Conservation (phyloP, 768 basidiomycete genomes). For the Collybia sordida region DNA sequence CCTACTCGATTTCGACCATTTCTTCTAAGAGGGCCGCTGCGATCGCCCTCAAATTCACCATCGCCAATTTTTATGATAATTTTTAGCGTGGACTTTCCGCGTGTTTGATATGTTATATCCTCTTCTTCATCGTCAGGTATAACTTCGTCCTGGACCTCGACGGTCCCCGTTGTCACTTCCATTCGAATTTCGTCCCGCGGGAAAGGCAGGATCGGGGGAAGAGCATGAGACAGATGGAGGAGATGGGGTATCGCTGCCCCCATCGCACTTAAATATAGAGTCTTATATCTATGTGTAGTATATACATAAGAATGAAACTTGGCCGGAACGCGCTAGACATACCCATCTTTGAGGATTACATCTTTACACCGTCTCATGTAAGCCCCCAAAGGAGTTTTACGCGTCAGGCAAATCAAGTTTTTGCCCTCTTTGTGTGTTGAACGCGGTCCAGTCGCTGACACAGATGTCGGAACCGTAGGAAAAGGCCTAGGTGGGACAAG, state of each 20-base stretch:
- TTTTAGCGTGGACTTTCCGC: slow-evolving; percentile 69
- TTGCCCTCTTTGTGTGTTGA: slow-evolving; percentile 80
- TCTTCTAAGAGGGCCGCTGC: slow-evolving; percentile 21
- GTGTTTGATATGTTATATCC: slow-evolving; percentile 60
- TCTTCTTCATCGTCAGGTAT: slow-evolving; percentile 75
- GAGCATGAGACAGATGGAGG: slow-evolving; percentile 63
- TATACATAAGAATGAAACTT: not conserved
- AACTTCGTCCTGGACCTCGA: slow-evolving; percentile 78
- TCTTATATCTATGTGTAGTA: slow-evolving; percentile 55
- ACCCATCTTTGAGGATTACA: slow-evolving; percentile 73
- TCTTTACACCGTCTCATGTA: slow-evolving; percentile 81
- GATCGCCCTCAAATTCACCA: slow-evolving; percentile 49
- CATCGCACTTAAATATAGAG: slow-evolving; percentile 76
- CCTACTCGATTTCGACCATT: slow-evolving; percentile 10
- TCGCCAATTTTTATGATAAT: slow-evolving; percentile 63
- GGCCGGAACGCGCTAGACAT: slow-evolving; percentile 16
- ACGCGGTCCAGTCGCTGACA: slow-evolving; percentile 77
- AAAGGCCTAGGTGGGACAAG: slow-evolving; percentile 75
- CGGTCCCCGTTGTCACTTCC: slow-evolving; percentile 65
- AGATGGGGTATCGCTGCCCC: slow-evolving; percentile 89
- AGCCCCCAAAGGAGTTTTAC: slow-evolving; percentile 67
- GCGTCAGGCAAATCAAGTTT: slow-evolving; percentile 77
- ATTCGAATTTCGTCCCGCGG: slow-evolving; percentile 58
- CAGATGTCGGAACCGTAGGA: slow-evolving; percentile 72
- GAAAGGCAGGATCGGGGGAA: slow-evolving; percentile 74